These are phyloP conservation scores for Linum trigynum DNA, from an alignment of 345 rosid genomes.

Conservation along the genomic window DNA sequence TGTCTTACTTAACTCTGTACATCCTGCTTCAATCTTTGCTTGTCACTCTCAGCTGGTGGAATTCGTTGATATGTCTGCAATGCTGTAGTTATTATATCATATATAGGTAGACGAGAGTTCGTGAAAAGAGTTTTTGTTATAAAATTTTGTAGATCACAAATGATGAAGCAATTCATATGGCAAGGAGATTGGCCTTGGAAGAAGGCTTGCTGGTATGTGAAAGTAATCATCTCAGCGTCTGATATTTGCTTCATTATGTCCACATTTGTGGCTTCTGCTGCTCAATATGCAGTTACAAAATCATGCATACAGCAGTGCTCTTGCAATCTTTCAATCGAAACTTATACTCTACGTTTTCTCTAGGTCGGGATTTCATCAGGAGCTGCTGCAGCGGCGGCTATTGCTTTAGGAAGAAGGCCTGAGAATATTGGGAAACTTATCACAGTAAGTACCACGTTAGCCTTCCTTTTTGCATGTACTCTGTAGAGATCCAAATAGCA, in stretches of 20 bases:
- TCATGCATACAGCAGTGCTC: too few species aligned
- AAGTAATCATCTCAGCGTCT: not conserved
- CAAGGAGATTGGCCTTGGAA: slow-evolving; percentile 76
- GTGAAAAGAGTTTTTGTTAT: not conserved
- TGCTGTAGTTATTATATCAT: not conserved
- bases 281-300: too few species aligned
- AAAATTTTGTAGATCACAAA: slow-evolving; percentile 46
- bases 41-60: too few species aligned
- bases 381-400: slow-evolving; percentile 94
- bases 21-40: too few species aligned
- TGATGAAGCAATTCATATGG: slow-evolving; percentile 82
- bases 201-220: slow-evolving; percentile 82
- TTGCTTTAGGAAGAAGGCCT: slow-evolving; percentile 65
- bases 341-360: not conserved
- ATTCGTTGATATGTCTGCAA: not conserved
- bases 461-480: too few species aligned
- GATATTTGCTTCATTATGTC: not conserved
- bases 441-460: slow-evolving; percentile 33
- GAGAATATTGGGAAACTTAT: slow-evolving; percentile 89
- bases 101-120: not conserved
- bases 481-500: too few species aligned
- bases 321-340: not conserved
- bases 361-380: slow-evolving; percentile 96
- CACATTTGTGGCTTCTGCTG: not conserved
- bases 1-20: too few species aligned